Percentiles rank a stretch among this genome's conserved stretches.
Conservation (phyloP, 306 rosid species). For the Trifolium dubium region DNA sequence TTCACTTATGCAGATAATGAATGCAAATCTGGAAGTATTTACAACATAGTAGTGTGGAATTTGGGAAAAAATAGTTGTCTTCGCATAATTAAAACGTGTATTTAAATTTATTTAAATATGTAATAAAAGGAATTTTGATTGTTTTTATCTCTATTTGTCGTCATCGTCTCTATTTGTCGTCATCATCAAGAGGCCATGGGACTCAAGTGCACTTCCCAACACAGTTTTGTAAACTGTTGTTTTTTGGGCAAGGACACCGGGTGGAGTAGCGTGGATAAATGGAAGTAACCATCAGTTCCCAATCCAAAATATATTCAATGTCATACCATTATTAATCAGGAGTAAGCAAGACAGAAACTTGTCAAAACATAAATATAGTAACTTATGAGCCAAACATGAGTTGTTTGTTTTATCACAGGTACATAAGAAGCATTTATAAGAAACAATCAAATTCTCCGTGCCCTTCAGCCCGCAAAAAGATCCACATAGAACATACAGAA, state of each 20-base stretch:
- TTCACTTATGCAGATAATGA: no score
- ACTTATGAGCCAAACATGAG: conserved; percentile 34
- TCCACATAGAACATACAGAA: conserved; percentile 38
- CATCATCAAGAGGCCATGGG: background rate
- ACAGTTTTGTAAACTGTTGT: background rate
- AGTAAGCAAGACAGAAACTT: background rate
- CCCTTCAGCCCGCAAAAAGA: conserved; percentile 38
- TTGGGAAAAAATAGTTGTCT: no score
- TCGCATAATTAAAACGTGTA: no score
- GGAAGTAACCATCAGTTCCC: background rate
- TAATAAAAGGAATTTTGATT: no score
- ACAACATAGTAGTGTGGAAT: no score
- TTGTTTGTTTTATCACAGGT: conserved; percentile 23
- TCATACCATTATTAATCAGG: background rate
- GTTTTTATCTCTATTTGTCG: background rate
- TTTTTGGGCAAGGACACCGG: background rate
- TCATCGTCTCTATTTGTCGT: background rate
- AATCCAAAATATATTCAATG: background rate
- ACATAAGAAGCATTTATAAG: conserved; percentile 34
- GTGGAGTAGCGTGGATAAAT: no score
- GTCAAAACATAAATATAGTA: background rate
- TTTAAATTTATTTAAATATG: no score
- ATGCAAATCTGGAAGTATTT: no score
- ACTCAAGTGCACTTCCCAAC: background rate
- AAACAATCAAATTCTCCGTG: conserved; percentile 37